Conservation (phyloP, 306 rosid species). For the Prosopis cineraria region DNA sequence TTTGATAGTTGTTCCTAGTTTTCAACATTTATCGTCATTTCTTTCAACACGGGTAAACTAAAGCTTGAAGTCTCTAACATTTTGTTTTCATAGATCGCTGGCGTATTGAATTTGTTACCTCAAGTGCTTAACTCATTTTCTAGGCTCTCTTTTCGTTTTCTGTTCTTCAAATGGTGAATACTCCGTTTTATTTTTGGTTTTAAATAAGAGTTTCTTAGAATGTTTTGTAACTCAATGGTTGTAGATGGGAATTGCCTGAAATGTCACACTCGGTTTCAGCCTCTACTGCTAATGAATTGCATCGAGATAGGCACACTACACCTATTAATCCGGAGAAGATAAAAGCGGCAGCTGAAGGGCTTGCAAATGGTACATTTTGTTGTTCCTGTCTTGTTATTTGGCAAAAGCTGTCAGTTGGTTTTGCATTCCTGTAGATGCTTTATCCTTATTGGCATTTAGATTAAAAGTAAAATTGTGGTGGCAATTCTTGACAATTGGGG, state of each 20-base stretch:
- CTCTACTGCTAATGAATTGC: constrained; percentile 90
- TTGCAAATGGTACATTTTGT: constrained; percentile 54
- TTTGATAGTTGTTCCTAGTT: neutral
- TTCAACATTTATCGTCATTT: neutral
- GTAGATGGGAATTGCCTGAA: constrained; percentile 81
- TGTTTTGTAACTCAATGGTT: constrained; percentile 9
- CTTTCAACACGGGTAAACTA: neutral
- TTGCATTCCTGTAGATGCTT: constrained; percentile 1
- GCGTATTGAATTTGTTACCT: neutral
- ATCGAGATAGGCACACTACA: constrained; percentile 48
- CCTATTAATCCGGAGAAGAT: constrained; percentile 72
- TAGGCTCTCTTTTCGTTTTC: neutral
- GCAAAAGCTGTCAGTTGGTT: neutral
- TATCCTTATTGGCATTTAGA: neutral
- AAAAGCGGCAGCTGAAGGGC: constrained; percentile 93
- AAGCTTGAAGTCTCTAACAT: neutral
- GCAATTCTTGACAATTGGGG: constrained; percentile 1
- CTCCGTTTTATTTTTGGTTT: neutral
- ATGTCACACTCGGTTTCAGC: constrained; percentile 47
- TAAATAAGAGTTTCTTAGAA: neutral
- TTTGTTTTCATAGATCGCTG: neutral
- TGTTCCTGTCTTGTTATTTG: constrained; percentile 10
- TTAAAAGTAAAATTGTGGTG: neutral
- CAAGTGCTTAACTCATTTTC: neutral
- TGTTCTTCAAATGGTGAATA: neutral